These are phyloP conservation scores for Leptographium flavum DNA, from an alignment of 2,329 filamentous ascomycete species.

Conservation along the genomic window DNA sequence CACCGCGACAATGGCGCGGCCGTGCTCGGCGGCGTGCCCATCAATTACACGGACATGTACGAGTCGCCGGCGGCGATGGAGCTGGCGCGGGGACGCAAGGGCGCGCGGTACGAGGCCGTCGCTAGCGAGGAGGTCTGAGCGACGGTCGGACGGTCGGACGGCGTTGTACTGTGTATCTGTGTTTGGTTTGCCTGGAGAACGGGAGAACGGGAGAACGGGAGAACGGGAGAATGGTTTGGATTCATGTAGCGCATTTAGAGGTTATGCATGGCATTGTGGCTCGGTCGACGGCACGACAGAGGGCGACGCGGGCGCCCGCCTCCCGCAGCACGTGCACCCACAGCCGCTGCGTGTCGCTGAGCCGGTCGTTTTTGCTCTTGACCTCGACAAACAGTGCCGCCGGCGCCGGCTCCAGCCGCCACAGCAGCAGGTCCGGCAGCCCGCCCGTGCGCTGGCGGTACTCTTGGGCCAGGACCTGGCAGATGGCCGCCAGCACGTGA, in stretches of 20 bases:
- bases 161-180: no score
- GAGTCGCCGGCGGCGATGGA: constrained; percentile 63
- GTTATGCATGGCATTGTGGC: no score
- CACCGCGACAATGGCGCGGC: constrained; percentile 60
- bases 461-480: constrained; percentile 91
- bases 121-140: constrained; percentile 35
- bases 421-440: constrained; percentile 85
- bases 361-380: constrained; percentile 75
- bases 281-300: constrained; percentile 58
- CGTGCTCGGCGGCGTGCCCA: constrained; percentile 58
- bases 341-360: constrained; percentile 89
- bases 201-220: no score
- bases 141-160: no score
- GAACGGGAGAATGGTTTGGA: no score
- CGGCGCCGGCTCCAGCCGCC: constrained; percentile 36
- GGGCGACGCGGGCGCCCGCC: constrained; percentile 72
- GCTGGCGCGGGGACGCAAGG: constrained; percentile 20
- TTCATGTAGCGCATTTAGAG: no score
- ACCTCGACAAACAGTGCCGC: constrained; percentile 57
- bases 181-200: no score
- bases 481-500: constrained; percentile 68
- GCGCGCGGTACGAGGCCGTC: constrained; percentile 49
- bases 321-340: constrained; percentile 91
- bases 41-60: constrained; percentile 86
- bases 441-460: constrained; percentile 77